phyloP scores from a whole-genome alignment of 495 filamentous ascomycete genomes.

The Penicillium longicatenatum region DNA sequence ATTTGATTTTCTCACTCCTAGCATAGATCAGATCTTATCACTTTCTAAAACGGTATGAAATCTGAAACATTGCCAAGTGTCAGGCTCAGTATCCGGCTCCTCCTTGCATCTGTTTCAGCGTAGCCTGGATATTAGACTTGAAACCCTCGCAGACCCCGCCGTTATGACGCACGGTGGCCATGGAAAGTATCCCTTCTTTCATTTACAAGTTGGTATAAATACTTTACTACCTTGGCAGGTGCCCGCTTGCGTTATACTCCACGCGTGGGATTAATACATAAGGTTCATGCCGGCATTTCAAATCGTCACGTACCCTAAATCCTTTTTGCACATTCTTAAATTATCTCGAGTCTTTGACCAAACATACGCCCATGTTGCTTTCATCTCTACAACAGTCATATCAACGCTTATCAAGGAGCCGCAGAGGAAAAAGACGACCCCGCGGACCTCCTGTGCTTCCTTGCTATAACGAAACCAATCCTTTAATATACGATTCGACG shows the following conservation, averaged over 20 bases:
- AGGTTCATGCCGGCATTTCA: not conserved
- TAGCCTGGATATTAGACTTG: not conserved
- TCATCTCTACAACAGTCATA: not conserved
- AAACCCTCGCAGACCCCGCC: not conserved
- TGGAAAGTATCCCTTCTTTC: not conserved
- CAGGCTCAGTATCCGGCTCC: no score
- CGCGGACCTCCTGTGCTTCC: constrained; percentile 9
- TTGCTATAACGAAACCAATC: constrained; percentile 26
- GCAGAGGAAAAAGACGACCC: not conserved
- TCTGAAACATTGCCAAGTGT: not conserved
- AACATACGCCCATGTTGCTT: not conserved
- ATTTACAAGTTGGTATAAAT: not conserved
- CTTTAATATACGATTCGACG: constrained; percentile 17
- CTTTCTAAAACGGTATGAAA: not conserved
- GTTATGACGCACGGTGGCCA: constrained; percentile 6
- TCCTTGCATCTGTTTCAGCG: not conserved
- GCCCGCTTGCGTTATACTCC: no score
- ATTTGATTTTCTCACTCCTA: no score
- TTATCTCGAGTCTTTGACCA: not conserved
- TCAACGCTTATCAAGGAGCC: not conserved
- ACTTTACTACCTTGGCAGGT: not conserved
- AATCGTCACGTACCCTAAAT: not conserved
- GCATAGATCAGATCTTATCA: no score
- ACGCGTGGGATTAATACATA: not conserved
- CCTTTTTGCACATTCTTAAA: not conserved